Base-by-base conservation (phyloP, 371 early-diverging fungal species). In the Actinomortierella wolfii region DNA sequence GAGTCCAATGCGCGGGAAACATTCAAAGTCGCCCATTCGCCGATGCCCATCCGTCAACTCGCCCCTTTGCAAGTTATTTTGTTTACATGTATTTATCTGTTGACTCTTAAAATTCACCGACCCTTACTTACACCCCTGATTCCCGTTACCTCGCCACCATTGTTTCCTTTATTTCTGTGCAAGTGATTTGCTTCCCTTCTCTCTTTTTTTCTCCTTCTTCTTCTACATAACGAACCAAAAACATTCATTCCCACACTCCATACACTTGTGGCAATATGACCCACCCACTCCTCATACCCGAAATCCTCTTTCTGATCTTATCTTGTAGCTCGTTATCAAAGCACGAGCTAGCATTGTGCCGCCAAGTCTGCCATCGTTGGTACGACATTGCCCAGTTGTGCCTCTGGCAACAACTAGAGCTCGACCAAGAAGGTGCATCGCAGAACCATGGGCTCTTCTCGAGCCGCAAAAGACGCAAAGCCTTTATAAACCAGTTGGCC, bases 381-480 rank as follows among this genome's bases (percentile, higher is more conserved):
- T 44, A 34, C 8, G 41, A 50, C 7, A 26, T 51, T 25, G 56
- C 71, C 1, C 56, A 46, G 25, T 39, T 49, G 20, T 57, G 57
- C 11, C 34, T 54, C 9, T 71, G 71, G 71, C 44, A 47, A n/a
- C 55, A 55, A 17, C 39, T 71, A 20, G 71, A 61, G 23, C 71
- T 71, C 28, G 57, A 58, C 41, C 34, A 34, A 34, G 34, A 34
- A 11, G 34, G 34, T 6, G 34, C 11, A 11, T 34, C 34, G 47
- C 58, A 42, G 71, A 57, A 14, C 57, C 71, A 3, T 71, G 65
- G 71, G 44, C 34, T 34, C 34, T 34, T 34, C 34, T 34, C 34
- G 34, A 34, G 7, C 7, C 34, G 34, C 34, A 34, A 11, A 4
- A 4, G 34, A 11, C 34, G 34, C 45, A 21, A 51, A 3, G 40